Percentiles rank a stretch among this genome's conserved stretches.
Conservation (phyloP, 495 filamentous ascomycete species). For the Thermochaetoides thermophila region DNA sequence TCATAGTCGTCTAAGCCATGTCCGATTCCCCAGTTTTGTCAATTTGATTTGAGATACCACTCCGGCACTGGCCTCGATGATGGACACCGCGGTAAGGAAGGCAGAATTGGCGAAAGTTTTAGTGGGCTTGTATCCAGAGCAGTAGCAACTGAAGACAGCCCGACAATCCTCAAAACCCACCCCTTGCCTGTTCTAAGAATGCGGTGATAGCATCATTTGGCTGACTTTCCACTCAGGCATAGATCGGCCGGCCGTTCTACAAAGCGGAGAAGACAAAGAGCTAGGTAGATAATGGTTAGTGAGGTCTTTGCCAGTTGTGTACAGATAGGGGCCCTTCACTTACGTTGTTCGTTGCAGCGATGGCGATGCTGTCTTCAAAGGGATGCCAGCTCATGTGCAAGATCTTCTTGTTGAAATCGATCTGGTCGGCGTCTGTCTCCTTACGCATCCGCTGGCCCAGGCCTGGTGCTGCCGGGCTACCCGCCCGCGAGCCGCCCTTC, state of each 20-base stretch:
- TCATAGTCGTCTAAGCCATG: too few species aligned
- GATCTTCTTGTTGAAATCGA: constrained; percentile 99
- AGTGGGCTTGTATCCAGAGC: too few species aligned
- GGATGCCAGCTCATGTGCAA: constrained; percentile 99
- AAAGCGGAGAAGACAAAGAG: constrained; percentile 98
- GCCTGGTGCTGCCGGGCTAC: constrained; percentile 70
- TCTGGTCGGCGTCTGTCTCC: constrained; percentile 98
- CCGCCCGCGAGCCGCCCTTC: constrained; percentile 68
- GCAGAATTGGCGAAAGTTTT: too few species aligned
- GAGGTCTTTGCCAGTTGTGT: too few species aligned
- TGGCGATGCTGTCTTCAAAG: constrained; percentile 98
- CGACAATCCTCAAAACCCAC: too few species aligned
- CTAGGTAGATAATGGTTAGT: constrained; percentile 32
- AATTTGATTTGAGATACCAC: too few species aligned
- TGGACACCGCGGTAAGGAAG: too few species aligned
- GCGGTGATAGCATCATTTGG: neutral
- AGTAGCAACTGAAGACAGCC: too few species aligned
- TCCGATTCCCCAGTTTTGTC: too few species aligned
- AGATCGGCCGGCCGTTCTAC: constrained; percentile 26
- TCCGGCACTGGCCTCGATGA: too few species aligned
- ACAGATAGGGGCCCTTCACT: constrained; percentile 11
- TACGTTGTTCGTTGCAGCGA: constrained; percentile 98
- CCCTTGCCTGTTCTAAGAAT: too few species aligned
- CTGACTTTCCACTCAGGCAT: neutral
- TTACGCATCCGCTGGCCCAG: constrained; percentile 93